These are phyloP conservation scores for Arabis alpina DNA, from an alignment of 345 rosid genomes.

Conservation along the genomic window DNA sequence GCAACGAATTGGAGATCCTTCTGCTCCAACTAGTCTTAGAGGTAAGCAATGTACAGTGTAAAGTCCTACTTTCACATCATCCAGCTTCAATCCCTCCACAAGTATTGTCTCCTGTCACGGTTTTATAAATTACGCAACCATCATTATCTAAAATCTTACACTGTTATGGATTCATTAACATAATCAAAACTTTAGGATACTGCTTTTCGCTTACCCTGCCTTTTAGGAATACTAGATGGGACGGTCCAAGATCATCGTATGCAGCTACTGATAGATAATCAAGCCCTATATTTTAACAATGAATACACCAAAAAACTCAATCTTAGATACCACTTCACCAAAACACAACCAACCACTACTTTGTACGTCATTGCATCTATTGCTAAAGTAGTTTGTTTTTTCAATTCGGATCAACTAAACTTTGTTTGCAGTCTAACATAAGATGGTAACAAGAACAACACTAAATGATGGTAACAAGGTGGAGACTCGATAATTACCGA, in stretches of 20 bases:
- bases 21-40: constrained; percentile 67
- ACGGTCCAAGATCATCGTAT: constrained; percentile 46
- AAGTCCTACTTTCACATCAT: constrained; percentile 61
- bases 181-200: neutral
- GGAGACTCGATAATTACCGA: constrained; percentile 51
- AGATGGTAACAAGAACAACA: neutral
- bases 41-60: constrained; percentile 78
- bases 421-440: too few species aligned
- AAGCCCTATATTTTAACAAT: constrained; percentile 51
- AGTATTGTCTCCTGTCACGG: constrained; percentile 58
- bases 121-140: neutral
- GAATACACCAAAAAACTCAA: constrained; percentile 3
- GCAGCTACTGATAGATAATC: constrained; percentile 88
- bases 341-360: too few species aligned
- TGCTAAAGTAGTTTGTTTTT: neutral
- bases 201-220: constrained; percentile 46
- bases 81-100: constrained; percentile 74
- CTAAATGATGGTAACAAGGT: neutral
- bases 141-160: constrained; percentile 8
- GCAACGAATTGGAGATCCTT: constrained; percentile 77
- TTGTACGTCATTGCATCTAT: neutral
- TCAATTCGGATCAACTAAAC: neutral
- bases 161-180: constrained; percentile 6
- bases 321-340: constrained; percentile 12
- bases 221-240: constrained; percentile 54